phyloP scores from a whole-genome alignment of 2,329 filamentous ascomycete species.

The Penicillium sp. region DNA sequence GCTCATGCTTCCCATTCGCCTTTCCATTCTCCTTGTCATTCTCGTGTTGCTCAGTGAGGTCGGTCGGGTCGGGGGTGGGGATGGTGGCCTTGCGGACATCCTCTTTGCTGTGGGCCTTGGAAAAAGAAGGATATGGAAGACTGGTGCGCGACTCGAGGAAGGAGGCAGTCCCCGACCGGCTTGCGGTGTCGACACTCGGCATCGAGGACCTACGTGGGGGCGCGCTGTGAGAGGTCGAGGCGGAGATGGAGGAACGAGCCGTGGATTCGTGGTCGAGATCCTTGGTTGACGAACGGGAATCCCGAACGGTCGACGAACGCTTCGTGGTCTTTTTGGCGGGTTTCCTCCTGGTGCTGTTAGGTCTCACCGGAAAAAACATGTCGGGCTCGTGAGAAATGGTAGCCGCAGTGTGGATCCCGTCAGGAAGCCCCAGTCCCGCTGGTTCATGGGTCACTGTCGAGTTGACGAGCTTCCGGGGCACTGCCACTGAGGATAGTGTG shows the following conservation, averaged over 20 bases:
- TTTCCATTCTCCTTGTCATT: slow-evolving; percentile 37
- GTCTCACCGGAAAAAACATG: slow-evolving; percentile 38
- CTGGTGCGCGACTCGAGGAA: slow-evolving; percentile 45
- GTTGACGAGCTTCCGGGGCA: slow-evolving; percentile 1
- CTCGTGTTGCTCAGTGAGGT: slow-evolving; percentile 50
- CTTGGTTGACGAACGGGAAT: slow-evolving; percentile 33
- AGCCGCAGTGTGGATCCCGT: slow-evolving; percentile 25
- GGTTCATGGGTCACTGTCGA: slow-evolving; percentile 14
- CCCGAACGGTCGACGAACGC: slow-evolving; percentile 29
- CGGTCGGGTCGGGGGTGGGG: slow-evolving; percentile 67
- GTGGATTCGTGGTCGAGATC: slow-evolving; percentile 29
- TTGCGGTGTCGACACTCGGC: slow-evolving; percentile 44
- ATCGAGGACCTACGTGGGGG: slow-evolving; percentile 46
- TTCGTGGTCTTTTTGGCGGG: slow-evolving; percentile 26
- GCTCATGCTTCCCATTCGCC: slow-evolving; percentile 22
- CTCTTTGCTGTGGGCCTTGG: slow-evolving; percentile 89
- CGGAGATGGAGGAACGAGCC: slow-evolving; percentile 28
- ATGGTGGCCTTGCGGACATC: slow-evolving; percentile 53
- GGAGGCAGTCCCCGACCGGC: slow-evolving; percentile 31
- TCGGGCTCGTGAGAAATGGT: slow-evolving; percentile 22
- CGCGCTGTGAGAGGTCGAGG: slow-evolving; percentile 18
- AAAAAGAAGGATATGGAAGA: slow-evolving; percentile 73
- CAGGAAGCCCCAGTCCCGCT: slow-evolving; percentile 12
- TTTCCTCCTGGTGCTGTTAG: slow-evolving; percentile 30
- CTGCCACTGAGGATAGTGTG: slow-evolving; percentile 9